These are phyloP conservation scores for Cystoderma amianthinum DNA, from an alignment of 768 basidiomycete genomes.

Conservation along the genomic window DNA sequence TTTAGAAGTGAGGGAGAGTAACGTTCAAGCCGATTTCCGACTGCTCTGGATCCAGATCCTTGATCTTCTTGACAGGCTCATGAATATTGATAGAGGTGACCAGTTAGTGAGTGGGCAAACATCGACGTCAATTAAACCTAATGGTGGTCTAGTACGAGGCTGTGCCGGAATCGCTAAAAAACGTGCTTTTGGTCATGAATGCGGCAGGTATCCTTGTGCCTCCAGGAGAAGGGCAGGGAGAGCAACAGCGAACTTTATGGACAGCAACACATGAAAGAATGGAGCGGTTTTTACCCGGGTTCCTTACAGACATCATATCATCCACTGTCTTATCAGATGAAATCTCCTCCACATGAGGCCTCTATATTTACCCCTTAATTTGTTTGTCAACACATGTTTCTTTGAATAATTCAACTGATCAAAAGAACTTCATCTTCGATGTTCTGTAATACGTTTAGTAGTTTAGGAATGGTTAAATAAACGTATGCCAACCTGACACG, in stretches of 20 bases:
- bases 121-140: not conserved
- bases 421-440: conserved; percentile 62
- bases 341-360: no score
- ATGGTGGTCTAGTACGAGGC: conserved; percentile 70
- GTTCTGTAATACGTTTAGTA: conserved; percentile 24
- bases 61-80: conserved; percentile 83
- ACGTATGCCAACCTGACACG: conserved; percentile 42
- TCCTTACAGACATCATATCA: conserved; percentile 68
- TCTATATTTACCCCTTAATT: not conserved
- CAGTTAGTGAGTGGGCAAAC: conserved; percentile 62
- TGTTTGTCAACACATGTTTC: not conserved
- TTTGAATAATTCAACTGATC: conserved; percentile 5
- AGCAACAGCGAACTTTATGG: conserved; percentile 72
- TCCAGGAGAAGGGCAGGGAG: conserved; percentile 45
- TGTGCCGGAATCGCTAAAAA: conserved; percentile 93
- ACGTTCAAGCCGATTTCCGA: conserved; percentile 53
- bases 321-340: no score
- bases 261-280: conserved; percentile 78
- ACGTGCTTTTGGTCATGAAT: conserved; percentile 94
- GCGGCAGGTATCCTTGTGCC: conserved; percentile 80
- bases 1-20: conserved; percentile 70
- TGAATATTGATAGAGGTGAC: conserved; percentile 79
- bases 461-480: not conserved
- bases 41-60: conserved; percentile 86
- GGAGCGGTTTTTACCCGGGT: conserved; percentile 88